Percentiles rank a stretch among this genome's conserved stretches.
Evolutionary conservation across 805 yeast species (phyloP).

Genomic region (Candida krabiensis): DNA sequence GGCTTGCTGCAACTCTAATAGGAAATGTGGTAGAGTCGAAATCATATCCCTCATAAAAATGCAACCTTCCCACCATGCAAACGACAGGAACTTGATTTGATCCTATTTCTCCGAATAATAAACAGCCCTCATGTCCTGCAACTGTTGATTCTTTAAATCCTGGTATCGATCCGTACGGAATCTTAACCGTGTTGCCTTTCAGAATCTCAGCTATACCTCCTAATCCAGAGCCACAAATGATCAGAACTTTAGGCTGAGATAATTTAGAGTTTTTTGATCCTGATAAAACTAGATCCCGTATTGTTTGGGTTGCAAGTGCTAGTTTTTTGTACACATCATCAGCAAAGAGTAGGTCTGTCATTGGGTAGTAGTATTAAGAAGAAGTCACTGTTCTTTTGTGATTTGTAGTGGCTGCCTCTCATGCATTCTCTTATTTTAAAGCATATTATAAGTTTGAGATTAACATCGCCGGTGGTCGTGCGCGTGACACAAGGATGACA

Average conservation of each 20-base stretch:
- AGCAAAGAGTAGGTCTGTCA: too few species aligned
- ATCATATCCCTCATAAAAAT: conserved; percentile 89
- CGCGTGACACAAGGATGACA: conserved; percentile 2
- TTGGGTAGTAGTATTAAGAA: too few species aligned
- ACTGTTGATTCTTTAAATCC: conserved; percentile 83
- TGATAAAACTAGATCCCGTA: too few species aligned
- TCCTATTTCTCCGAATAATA: conserved; percentile 78
- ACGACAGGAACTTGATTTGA: conserved; percentile 70
- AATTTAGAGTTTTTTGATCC: too few species aligned
- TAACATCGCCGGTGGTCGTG: conserved; percentile 9
- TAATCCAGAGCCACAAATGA: conserved; percentile 93
- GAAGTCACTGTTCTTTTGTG: too few species aligned
- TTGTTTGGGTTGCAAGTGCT: too few species aligned
- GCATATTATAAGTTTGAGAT: too few species aligned
- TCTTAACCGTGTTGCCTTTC: conserved; percentile 41
- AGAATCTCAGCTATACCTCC: conserved; percentile 75
- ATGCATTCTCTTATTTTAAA: too few species aligned
- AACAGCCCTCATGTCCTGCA: conserved; percentile 83
- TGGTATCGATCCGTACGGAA: conserved; percentile 72
- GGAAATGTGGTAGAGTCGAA: conserved; percentile 84
- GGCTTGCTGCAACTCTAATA: conserved; percentile 64
- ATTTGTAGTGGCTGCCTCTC: too few species aligned
- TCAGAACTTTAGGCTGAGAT: conserved; percentile 69
- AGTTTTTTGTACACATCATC: too few species aligned
- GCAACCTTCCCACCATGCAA: conserved; percentile 93